Evolutionary conservation across 2,329 filamentous ascomycete genomes (phyloP), one percentile per base, ranked within the genome.

Genomic region (Cladosporium sp.): DNA sequence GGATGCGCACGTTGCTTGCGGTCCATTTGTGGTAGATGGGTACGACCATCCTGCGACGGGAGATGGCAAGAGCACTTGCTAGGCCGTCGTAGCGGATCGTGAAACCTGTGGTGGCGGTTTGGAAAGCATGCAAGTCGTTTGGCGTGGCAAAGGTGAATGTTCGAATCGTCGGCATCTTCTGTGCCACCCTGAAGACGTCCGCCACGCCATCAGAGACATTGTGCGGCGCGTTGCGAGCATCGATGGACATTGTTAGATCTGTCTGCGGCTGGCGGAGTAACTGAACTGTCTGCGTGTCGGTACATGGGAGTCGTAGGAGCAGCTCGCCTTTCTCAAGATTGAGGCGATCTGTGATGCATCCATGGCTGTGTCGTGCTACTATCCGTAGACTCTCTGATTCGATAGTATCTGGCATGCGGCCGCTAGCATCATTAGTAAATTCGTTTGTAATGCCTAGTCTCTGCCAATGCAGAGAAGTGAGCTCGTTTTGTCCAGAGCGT

Each of bases 11-110:
- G 38, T 82, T 82, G n/a, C 82, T 85, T 2, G 92, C 89, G 70
- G 95, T 91, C 90, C 90, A 95, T 73, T 94, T 94, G 76, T 96
- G 96, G 77, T 95, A 89, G 64, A 96, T 93, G 0, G 90, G 90
- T 15, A 96, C 90, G 12, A 96, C 90, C 88, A 92, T 94, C 50
- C 69, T 64, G 8, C 71, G 65, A 7, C 92, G 86, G 1, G 92
- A 87, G 64, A 96, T 96, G 59, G 88, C 86, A 72, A 96, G 90
- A 0, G 85, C 86, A 7, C 82, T 79, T 5, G 90, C 90, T 55
- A 89, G 67, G 28, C 67, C 63, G 59, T 77, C 71, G 67, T 66
- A 73, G 3, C 70, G 76, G 15, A 96, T 90, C 25, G 80, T 80
- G 73, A 88, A 95, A 0, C 92, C 90, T 0, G 91, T 96, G 58